These are phyloP conservation scores for Fusarium sp. DNA, from an alignment of 2,329 filamentous ascomycete genomes.

Conservation along the genomic window DNA sequence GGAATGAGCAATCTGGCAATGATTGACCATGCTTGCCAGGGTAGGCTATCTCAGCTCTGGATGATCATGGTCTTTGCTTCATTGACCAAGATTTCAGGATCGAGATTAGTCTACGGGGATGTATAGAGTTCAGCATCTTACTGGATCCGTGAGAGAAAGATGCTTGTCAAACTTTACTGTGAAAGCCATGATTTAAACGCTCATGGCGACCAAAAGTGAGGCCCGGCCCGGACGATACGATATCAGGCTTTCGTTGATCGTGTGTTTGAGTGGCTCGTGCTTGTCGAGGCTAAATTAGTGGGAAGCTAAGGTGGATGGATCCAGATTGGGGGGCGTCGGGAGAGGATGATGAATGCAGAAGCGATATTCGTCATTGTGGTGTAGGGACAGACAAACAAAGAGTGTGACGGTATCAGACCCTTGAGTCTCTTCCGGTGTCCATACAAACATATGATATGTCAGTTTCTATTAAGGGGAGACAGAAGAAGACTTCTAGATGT, in stretches of 20 bases:
- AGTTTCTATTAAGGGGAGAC: not conserved
- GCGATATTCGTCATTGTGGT: not conserved
- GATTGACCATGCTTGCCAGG: constrained; percentile 2
- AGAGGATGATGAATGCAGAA: not conserved
- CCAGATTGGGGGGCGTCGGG: not conserved
- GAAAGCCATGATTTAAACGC: not conserved
- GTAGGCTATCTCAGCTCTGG: not conserved
- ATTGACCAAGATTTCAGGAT: not conserved
- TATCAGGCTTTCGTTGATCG: not conserved
- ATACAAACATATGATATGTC: not conserved
- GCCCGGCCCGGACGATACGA: not conserved
- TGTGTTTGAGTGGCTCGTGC: not conserved
- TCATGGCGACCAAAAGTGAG: not conserved
- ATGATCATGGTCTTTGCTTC: not conserved
- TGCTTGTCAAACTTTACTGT: constrained; percentile 11
- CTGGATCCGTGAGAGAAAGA: constrained; percentile 5
- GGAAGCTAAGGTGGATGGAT: not conserved
- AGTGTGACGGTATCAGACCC: not conserved
- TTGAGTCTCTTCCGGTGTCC: not conserved
- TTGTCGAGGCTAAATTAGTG: constrained; percentile 2
- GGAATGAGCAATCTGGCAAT: constrained; percentile 27
- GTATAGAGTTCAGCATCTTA: not conserved
- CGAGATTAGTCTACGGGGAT: not conserved
- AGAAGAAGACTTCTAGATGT: constrained; percentile 19
- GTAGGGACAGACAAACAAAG: not conserved